Base-by-base conservation (phyloP, 2,329 filamentous ascomycete species). In the Aspergillus puulaauensis region DNA sequence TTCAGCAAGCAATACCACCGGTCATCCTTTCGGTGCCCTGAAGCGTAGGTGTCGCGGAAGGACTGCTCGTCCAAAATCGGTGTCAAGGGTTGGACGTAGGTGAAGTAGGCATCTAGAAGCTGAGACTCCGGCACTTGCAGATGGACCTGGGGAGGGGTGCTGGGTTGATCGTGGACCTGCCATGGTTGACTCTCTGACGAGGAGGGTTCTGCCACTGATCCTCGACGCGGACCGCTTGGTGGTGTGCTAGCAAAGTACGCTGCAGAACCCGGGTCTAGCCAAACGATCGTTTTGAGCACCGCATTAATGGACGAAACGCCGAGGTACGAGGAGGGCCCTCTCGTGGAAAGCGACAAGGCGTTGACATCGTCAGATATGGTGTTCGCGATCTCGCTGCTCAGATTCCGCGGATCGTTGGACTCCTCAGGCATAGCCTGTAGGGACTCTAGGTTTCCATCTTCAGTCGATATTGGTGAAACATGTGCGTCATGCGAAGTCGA, bases 361-460 rank as follows among this genome's bases (percentile, higher is more conserved):
- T 90, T 89, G 44, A 90, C 86, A 68, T 89, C 87, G 70, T 90
- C 88, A 0, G 87, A 86, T 64, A 90, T 83, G 6, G 78, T 80
- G n/a, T 83, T 83, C 52, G 87, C 80, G 5, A 82, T 75, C 56
- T 86, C 83, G 53, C 79, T 75, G 40, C 77, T 80, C 51, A 80
- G 75, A 64, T 83, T 84, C 17, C 67, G 67, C 35, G 61, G 66
- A 35, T 70, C 68, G 14, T 61, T 64, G 3, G 69, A 62, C 68
- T 91, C 88, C 59, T 91, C 89, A 0, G 89, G 88, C 65, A 91
- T 86, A 65, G 89, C 87, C 69, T 92, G 89, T 14, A 92, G 80
- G 45, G 80, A 79, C 61, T 84, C 82, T 5, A 85, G 74, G 55
- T 80, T 83, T 8, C 82, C 80, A 47, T 81, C 80, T 56, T 82